phyloP scores from a whole-genome alignment of 2,329 filamentous ascomycete species.

The Fusarium protoensiforme region DNA sequence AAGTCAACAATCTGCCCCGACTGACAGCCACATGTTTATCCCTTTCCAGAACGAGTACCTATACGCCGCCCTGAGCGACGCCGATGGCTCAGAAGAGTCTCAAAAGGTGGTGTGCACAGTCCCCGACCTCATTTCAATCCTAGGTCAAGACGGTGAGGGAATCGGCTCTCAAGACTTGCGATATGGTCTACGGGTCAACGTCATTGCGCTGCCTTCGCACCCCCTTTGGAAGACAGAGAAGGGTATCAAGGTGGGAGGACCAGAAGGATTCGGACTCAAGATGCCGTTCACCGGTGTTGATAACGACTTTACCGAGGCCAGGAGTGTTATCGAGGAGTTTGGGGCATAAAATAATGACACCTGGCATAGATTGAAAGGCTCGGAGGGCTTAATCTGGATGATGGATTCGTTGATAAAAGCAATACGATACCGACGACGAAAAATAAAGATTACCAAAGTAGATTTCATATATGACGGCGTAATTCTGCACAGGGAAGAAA shows the following conservation, averaged over 20 bases:
- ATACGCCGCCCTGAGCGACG: constrained; percentile 50
- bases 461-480: not conserved
- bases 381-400: not conserved
- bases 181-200: constrained; percentile 62
- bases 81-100: constrained; percentile 42
- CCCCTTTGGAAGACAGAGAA: constrained; percentile 59
- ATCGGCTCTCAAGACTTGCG: constrained; percentile 62
- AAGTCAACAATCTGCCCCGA: constrained; percentile 14
- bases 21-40: constrained; percentile 49
- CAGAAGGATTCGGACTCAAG: constrained; percentile 48
- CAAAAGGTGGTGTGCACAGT: constrained; percentile 50
- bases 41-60: constrained; percentile 57
- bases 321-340: constrained; percentile 64
- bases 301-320: constrained; percentile 55
- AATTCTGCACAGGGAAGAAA: not conserved
- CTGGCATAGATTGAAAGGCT: not conserved
- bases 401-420: not conserved
- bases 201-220: constrained; percentile 61
- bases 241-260: constrained; percentile 49
- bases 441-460: not conserved
- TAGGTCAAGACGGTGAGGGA: constrained; percentile 58
- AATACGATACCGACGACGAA: not conserved
- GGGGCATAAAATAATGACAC: constrained; percentile 20
- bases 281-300: constrained; percentile 44
- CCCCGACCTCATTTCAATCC: constrained; percentile 50